Evolutionary conservation across 2,329 filamentous ascomycete genomes (phyloP).

Genomic region (Monosporascus ibericus): DNA sequence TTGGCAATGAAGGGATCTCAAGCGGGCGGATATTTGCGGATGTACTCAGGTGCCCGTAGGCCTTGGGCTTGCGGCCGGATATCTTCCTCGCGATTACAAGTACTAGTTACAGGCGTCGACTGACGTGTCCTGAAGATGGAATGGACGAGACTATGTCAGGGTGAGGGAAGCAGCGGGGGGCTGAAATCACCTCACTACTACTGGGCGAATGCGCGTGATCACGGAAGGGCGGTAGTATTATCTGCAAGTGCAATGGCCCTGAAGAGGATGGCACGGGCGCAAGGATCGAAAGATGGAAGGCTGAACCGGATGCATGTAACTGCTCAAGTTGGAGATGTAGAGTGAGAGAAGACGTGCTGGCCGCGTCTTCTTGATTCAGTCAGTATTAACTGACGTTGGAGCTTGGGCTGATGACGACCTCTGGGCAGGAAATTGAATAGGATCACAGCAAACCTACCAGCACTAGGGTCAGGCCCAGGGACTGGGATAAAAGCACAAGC

Average conservation of each 20-base stretch:
- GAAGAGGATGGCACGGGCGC: not conserved
- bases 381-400: not conserved
- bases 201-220: slow-evolving; percentile 1
- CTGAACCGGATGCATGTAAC: not conserved
- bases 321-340: not conserved
- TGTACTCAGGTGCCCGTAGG: slow-evolving; percentile 21
- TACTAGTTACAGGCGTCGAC: slow-evolving; percentile 9
- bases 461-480: not conserved
- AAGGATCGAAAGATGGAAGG: not conserved
- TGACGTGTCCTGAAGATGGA: slow-evolving; percentile 26
- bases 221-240: not conserved
- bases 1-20: slow-evolving; percentile 29
- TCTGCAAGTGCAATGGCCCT: not conserved
- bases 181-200: slow-evolving; percentile 9
- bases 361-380: not conserved
- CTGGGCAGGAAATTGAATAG: not conserved
- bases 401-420: not conserved
- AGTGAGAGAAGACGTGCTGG: not conserved
- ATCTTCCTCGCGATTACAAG: slow-evolving; percentile 9
- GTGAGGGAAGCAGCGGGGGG: slow-evolving; percentile 14
- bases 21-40: slow-evolving; percentile 28
- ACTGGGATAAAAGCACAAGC: not conserved
- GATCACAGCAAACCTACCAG: not conserved
- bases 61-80: slow-evolving; percentile 6
- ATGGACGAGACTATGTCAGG: slow-evolving; percentile 27